Evolutionary conservation across 129 eudicot species (phyloP).

Genomic region (Deinandra increscens): DNA sequence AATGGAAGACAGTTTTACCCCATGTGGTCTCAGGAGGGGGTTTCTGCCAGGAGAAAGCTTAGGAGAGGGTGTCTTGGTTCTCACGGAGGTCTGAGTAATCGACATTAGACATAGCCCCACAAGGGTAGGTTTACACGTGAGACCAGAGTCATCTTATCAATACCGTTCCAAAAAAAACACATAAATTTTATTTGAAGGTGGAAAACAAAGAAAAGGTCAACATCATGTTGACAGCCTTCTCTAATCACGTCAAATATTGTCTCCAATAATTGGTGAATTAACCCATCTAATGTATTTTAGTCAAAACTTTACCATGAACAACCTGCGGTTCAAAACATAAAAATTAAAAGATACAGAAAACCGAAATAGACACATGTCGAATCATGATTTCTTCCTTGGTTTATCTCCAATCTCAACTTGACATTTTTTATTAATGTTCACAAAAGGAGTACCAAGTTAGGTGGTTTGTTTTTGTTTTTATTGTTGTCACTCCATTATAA

Average conservation of each 20-base stretch:
- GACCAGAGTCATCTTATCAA: too few species aligned
- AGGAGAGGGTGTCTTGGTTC: too few species aligned
- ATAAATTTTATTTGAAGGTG: background rate
- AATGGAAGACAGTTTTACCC: too few species aligned
- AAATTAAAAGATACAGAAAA: too few species aligned
- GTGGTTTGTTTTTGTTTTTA: slow-evolving; percentile 10
- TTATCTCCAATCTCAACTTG: background rate
- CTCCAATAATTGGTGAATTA: slow-evolving; percentile 11
- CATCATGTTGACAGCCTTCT: background rate
- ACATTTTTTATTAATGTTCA: slow-evolving; percentile 4
- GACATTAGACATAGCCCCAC: too few species aligned
- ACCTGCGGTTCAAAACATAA: too few species aligned
- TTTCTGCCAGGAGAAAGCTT: too few species aligned
- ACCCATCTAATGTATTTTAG: background rate
- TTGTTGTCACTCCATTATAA: slow-evolving; percentile 5
- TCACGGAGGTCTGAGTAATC: too few species aligned
- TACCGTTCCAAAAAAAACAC: too few species aligned
- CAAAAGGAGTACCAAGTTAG: background rate
- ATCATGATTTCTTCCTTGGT: background rate
- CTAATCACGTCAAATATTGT: background rate
- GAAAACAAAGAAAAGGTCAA: background rate
- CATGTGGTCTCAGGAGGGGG: too few species aligned
- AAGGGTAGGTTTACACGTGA: too few species aligned
- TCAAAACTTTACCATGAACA: background rate
- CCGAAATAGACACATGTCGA: background rate